Percentiles rank a stretch among this genome's conserved stretches.
Conservation (phyloP, 768 basidiomycete species). For the Lactarius sanguifluus region DNA sequence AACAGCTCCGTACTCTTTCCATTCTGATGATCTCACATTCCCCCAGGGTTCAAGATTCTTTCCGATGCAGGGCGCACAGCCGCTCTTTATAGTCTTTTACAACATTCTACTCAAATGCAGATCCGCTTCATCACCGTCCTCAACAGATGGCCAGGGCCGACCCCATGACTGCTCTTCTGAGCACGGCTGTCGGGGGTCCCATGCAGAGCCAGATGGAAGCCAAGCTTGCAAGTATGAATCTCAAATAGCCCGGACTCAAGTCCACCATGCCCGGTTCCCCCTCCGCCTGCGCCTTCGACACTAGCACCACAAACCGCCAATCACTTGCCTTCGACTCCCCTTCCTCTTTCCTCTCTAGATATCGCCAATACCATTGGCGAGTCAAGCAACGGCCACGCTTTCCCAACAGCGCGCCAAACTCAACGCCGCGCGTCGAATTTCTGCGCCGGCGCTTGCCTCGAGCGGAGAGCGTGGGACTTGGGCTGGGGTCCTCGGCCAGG, state of each 20-base stretch:
- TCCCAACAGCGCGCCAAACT: constrained; percentile 62
- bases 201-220: constrained; percentile 99
- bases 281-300: constrained; percentile 68
- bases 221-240: constrained; percentile 73
- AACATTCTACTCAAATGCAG: constrained; percentile 96
- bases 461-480: constrained; percentile 51
- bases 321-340: constrained; percentile 63
- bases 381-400: constrained; percentile 59
- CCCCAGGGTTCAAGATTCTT: constrained; percentile 46
- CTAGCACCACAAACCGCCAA: constrained; percentile 56
- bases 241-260: constrained; percentile 87
- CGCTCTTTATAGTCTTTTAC: constrained; percentile 41
- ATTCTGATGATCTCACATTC: background rate
- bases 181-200: constrained; percentile 87
- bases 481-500: constrained; percentile 70
- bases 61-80: background rate
- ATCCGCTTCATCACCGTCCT: constrained; percentile 48
- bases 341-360: constrained; percentile 71
- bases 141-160: constrained; percentile 39
- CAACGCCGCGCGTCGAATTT: constrained; percentile 46
- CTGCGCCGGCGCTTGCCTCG: constrained; percentile 45
- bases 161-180: constrained; percentile 93
- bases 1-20: too few relatives aligned
- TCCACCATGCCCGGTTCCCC: constrained; percentile 76
- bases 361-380: constrained; percentile 52